Base-by-base conservation (phyloP, 768 basidiomycete species). In the Tulasnella sp. region DNA sequence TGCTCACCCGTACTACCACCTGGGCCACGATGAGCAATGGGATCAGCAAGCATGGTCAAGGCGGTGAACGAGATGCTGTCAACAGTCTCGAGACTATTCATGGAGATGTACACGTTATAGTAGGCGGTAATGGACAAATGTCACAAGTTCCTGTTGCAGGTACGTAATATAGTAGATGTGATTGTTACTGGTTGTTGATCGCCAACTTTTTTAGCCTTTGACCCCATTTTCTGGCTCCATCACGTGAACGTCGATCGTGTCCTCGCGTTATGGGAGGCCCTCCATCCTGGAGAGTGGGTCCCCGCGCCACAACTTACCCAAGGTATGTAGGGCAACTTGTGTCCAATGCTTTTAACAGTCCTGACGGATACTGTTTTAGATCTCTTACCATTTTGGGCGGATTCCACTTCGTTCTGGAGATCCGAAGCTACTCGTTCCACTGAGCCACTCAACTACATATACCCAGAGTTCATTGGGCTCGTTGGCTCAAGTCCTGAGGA, bases 391-490 rank as follows among this genome's bases (percentile, higher is more conserved):
- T 49, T 49, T 37, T 49, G 48, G 48, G 41, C 37, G 24, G 48
- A 37, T 2, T 24, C 48, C 3, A 19, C 33, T 3, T 27, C 48
- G 15, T 49, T 37, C 37, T 49, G 48, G 48, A 40, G 28, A 16
- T 49, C 48, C 15, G 22, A 22, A 8, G 48, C 48, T 4, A 20
- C 32, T 37, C 37, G 41, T 16, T 49, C 27, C 10, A n/a, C n/a
- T n/a, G 41, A 37, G 3, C 32, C 42, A 5, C 16, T 49, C 7
- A 32, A 32, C 20, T 49, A 49, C 34, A 49, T 37, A 13, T 49
- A 49, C 20, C 48, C 48, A 4, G 48, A 49, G 37, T 49, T 49
- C n/a, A n/a, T n/a, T n/a, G n/a, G n/a, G n/a, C 37, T 49, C n/a
- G n/a, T n/a, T n/a, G n/a, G n/a, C n/a, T n/a, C n/a, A n/a, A n/a